Conservation (phyloP, 495 filamentous ascomycete genomes). For the Neurospora discreta region DNA sequence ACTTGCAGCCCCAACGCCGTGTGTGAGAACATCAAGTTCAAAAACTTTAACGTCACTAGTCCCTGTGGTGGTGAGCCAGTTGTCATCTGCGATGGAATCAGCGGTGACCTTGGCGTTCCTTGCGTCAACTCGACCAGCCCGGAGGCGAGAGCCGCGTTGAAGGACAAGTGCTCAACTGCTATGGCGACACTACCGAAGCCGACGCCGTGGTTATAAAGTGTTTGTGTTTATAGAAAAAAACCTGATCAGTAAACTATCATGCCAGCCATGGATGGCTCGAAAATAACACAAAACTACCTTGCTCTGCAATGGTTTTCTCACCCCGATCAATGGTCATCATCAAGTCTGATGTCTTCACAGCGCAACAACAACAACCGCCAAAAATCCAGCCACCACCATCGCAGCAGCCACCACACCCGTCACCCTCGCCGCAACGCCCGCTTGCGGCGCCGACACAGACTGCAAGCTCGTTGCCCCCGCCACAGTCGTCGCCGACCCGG, state of each 20-base stretch:
- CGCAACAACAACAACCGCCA: conserved; percentile 15
- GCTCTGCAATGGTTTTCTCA: neutral
- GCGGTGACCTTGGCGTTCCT: conserved; percentile 37
- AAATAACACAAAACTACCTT: neutral
- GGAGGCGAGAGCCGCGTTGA: conserved; percentile 16
- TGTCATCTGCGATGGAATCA: conserved; percentile 42
- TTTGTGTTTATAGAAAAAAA: neutral
- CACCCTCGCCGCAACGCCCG: neutral
- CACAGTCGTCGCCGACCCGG: neutral
- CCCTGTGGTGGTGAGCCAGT: conserved; percentile 35
- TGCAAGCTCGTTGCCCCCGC: neutral
- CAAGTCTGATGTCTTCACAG: conserved; percentile 2
- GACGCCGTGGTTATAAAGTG: conserved; percentile 8
- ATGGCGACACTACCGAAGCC: conserved; percentile 12
- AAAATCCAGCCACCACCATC: conserved; percentile 13
- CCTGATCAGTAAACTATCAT: neutral
- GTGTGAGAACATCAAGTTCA: conserved; percentile 41
- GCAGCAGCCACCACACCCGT: conserved; percentile 10
- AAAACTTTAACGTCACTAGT: conserved; percentile 38
- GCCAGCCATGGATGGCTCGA: neutral
- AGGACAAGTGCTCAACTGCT: conserved; percentile 13
- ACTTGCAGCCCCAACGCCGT: conserved; percentile 40
- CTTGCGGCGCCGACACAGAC: neutral
- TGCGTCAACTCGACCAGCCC: conserved; percentile 26
- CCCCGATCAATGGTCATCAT: neutral